Percentiles rank a stretch among this genome's conserved stretches.
These are phyloP conservation scores for Amesomyces nigricolor DNA, from an alignment of 2,329 filamentous ascomycete species.

Conservation along the genomic window DNA sequence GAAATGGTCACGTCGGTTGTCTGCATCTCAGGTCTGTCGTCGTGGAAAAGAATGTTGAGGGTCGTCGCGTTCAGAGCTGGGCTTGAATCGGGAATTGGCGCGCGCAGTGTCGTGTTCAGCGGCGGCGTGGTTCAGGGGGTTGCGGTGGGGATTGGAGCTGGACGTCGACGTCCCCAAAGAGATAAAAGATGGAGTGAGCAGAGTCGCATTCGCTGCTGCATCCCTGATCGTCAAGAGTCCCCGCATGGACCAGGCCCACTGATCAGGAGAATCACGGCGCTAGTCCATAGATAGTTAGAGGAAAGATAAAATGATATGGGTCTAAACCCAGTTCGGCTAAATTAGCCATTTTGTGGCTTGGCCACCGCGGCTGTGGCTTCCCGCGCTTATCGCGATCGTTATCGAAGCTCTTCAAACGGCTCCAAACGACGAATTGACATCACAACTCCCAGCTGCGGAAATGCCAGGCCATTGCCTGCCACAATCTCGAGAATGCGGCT, in stretches of 20 bases:
- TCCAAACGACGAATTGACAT: background rate
- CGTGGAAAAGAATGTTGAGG: background rate
- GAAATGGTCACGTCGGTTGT: background rate
- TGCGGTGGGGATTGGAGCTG: constrained; percentile 9
- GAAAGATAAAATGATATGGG: too few species aligned
- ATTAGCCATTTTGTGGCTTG: constrained; percentile 4
- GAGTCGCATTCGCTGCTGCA: constrained; percentile 16
- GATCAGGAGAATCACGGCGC: background rate
- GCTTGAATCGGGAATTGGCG: background rate
- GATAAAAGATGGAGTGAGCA: constrained; percentile 12
- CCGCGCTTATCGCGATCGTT: background rate
- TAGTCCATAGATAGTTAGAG: background rate
- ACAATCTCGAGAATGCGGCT: constrained; percentile 25
- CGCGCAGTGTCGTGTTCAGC: background rate
- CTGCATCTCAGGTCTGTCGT: constrained; percentile 9
- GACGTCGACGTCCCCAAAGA: constrained; percentile 11
- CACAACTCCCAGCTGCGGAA: background rate
- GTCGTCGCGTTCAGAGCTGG: background rate
- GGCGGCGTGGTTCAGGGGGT: constrained; percentile 16
- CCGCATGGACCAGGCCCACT: constrained; percentile 6
- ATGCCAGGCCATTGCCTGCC: constrained; percentile 20
- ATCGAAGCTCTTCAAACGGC: background rate
- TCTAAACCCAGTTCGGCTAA: too few species aligned
- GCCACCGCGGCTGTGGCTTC: constrained; percentile 1
- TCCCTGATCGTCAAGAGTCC: constrained; percentile 6